Evolutionary conservation across 2,329 filamentous ascomycete genomes (phyloP).

Genomic region (Verticillium zaregamsianum): DNA sequence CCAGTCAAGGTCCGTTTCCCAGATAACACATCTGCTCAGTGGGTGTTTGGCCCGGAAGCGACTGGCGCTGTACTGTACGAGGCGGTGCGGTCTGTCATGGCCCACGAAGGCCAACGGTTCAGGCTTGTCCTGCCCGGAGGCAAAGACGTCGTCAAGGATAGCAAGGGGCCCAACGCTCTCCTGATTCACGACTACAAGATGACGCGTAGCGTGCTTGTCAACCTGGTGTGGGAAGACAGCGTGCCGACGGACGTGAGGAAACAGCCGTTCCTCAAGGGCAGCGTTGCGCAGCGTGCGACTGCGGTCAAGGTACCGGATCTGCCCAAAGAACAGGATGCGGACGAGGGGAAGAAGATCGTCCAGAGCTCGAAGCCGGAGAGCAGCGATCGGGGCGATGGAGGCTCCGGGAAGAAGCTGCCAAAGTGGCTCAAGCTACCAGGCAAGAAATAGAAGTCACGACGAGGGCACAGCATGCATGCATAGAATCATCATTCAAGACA

Average conservation of each 20-base stretch:
- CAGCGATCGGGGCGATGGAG: slow-evolving; percentile 29
- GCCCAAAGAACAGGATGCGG: slow-evolving; percentile 34
- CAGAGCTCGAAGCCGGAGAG: slow-evolving; percentile 27
- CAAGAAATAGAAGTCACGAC: slow-evolving; percentile 54
- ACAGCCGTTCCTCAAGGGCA: slow-evolving; percentile 53
- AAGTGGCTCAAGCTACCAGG: slow-evolving; percentile 70
- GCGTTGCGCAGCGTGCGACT: slow-evolving; percentile 58
- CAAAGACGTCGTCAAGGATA: slow-evolving; percentile 44
- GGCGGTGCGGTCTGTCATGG: slow-evolving; percentile 70
- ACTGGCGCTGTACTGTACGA: slow-evolving; percentile 69
- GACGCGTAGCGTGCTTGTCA: slow-evolving; percentile 67
- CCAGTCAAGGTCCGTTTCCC: slow-evolving; percentile 82
- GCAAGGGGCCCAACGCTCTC: slow-evolving; percentile 40
- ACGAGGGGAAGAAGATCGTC: slow-evolving; percentile 28
- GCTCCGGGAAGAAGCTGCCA: slow-evolving; percentile 44
- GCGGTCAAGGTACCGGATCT: slow-evolving; percentile 62
- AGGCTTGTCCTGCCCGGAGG: slow-evolving; percentile 61
- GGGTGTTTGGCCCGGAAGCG: slow-evolving; percentile 63
- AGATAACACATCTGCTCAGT: slow-evolving; percentile 74
- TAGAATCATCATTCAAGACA: background rate
- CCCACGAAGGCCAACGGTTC: slow-evolving; percentile 62
- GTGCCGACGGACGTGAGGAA: slow-evolving; percentile 54
- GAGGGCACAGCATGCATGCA: background rate
- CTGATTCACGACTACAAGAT: slow-evolving; percentile 74
- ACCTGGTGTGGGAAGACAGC: slow-evolving; percentile 67